These are phyloP conservation scores for Triticum urartu DNA, from an alignment of 176 grass and related monocot species.

Conservation along the genomic window DNA sequence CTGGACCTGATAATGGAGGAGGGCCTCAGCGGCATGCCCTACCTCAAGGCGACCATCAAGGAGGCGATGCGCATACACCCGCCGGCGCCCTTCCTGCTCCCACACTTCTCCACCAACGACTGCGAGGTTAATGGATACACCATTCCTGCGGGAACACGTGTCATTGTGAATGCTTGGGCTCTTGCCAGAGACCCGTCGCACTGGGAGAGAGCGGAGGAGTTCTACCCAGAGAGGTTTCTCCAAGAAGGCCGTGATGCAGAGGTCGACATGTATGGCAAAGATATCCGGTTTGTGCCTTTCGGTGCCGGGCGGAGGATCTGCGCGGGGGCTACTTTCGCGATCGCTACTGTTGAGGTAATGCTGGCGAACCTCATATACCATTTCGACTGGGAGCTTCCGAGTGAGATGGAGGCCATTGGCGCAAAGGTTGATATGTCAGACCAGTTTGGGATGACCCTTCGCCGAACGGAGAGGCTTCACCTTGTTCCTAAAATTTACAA, in stretches of 20 bases:
- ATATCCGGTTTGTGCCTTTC: conserved; percentile 42
- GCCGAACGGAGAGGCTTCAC: not conserved
- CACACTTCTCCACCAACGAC: not conserved
- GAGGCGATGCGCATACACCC: conserved; percentile 5
- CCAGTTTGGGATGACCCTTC: conserved; percentile 3
- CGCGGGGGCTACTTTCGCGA: conserved; percentile 26
- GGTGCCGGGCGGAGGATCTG: conserved; percentile 35
- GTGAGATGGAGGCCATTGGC: not conserved
- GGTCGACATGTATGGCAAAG: conserved; percentile 33
- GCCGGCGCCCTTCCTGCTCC: not conserved
- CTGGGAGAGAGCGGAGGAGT: conserved; percentile 32
- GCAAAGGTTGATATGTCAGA: not conserved
- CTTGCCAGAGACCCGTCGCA: conserved; percentile 25
- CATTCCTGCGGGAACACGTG: conserved; percentile 10
- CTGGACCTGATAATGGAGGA: conserved; percentile 9
- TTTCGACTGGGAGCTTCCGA: conserved; percentile 47
- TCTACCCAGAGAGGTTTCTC: conserved; percentile 44
- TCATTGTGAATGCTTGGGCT: conserved; percentile 24
- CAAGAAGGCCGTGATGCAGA: not conserved
- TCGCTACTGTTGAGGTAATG: conserved; percentile 38
- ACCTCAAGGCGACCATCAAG: not conserved
- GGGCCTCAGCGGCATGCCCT: conserved; percentile 3
- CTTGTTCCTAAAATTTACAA: not conserved
- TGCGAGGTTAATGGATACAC: not conserved
- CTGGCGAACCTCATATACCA: conserved; percentile 41